Evolutionary conservation across 352 stramenopile genomes (phyloP).

Genomic region (Pythium insidiosum): DNA sequence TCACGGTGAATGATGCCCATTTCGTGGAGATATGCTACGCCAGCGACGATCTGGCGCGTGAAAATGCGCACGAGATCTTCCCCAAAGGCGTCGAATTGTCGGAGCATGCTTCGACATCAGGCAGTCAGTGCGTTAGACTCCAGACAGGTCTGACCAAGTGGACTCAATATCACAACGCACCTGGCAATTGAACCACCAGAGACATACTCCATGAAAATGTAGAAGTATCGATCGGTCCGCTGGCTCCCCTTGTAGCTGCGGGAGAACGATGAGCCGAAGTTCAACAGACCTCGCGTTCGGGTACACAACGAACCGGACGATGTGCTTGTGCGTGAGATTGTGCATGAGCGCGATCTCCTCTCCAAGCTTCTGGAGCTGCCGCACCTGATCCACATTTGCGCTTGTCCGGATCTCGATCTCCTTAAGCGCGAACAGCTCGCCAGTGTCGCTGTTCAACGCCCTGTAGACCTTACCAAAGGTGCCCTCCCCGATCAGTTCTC

Average conservation of each 20-base stretch:
- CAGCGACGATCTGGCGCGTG: constrained; percentile 86
- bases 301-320: constrained; percentile 83
- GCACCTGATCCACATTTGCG: constrained; percentile 36
- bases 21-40: constrained; percentile 88
- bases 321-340: constrained; percentile 91
- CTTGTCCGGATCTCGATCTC: constrained; percentile 76
- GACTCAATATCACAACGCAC: constrained; percentile 10
- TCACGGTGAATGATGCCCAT: constrained; percentile 92
- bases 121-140: too few species aligned
- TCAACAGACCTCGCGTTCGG: background rate
- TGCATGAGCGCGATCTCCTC: constrained; percentile 94
- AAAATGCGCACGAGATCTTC: constrained; percentile 88
- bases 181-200: constrained; percentile 88
- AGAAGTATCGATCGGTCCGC: constrained; percentile 68
- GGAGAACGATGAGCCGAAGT: background rate
- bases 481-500: constrained; percentile 91
- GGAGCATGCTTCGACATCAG: too few species aligned
- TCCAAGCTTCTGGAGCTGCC: constrained; percentile 68
- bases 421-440: constrained; percentile 88
- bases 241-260: constrained; percentile 79
- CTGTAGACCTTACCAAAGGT: constrained; percentile 96
- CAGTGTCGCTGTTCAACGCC: constrained; percentile 90
- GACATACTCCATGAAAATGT: constrained; percentile 97
- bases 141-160: too few species aligned
- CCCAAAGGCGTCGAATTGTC: constrained; percentile 91